These are phyloP conservation scores for Solanum acaule DNA, from an alignment of 257 asterid genomes.

Conservation along the genomic window DNA sequence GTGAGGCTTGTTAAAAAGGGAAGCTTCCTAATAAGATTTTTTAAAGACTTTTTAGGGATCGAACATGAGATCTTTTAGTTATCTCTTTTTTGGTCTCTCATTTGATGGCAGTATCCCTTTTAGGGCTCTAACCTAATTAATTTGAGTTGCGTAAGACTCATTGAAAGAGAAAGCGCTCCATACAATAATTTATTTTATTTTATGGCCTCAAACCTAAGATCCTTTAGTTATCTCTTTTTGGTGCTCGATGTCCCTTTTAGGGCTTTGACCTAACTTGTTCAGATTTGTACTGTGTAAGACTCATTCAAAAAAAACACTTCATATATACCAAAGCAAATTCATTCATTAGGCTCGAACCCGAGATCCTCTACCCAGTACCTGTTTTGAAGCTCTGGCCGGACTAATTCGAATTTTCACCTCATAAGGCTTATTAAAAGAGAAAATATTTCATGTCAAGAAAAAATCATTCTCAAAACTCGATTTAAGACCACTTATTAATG, in stretches of 20 bases:
- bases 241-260: neutral
- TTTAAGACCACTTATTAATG: neutral
- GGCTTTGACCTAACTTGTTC: neutral
- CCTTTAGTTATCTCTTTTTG: neutral
- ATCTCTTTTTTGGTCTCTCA: neutral
- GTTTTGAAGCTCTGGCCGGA: neutral
- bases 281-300: neutral
- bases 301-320: neutral
- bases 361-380: neutral
- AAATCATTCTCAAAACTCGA: neutral
- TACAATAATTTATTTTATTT: neutral
- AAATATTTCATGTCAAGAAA: neutral
- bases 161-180: neutral
- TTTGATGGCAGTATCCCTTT: accelerated
- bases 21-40: neutral
- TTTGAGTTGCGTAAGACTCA: neutral
- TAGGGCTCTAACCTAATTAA: neutral
- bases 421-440: neutral
- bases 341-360: accelerated
- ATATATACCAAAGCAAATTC: neutral
- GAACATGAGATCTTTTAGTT: neutral
- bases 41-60: neutral
- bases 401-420: neutral
- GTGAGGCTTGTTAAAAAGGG: neutral
- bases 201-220: neutral